Evolutionary conservation across 1,284 basidiomycete species (phyloP).

Genomic region (Schizophyllum commune): DNA sequence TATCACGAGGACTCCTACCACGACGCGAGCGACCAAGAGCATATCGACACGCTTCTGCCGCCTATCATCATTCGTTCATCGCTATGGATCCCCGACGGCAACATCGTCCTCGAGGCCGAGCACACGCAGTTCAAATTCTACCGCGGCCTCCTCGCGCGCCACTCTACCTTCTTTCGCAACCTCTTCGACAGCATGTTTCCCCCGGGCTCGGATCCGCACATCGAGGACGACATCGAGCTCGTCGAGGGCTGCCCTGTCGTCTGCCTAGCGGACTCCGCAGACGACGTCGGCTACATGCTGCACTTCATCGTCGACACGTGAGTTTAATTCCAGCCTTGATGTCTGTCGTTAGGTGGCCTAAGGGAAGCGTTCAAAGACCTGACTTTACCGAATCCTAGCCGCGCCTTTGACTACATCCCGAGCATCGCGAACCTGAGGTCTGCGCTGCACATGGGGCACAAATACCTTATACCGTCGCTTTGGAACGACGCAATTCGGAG

Average conservation of each 20-base stretch:
- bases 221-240: neutral
- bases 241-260: conserved; percentile 9
- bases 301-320: neutral
- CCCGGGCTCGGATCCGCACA: neutral
- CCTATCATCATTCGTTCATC: neutral
- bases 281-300: conserved; percentile 4
- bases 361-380: too few relatives aligned
- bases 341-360: too few relatives aligned
- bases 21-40: too few relatives aligned
- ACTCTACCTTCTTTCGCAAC: conserved; percentile 12
- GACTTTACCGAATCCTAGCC: too few relatives aligned
- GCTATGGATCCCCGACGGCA: conserved; percentile 12
- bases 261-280: neutral
- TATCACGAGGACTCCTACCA: too few relatives aligned
- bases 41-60: neutral
- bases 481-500: neutral
- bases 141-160: conserved; percentile 11
- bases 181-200: conserved; percentile 13
- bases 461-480: conserved; percentile 3
- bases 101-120: conserved; percentile 12
- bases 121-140: conserved; percentile 10
- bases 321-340: neutral
- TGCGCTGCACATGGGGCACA: conserved; percentile 1
- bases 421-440: neutral
- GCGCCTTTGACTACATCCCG: neutral